Percentiles rank a stretch among this genome's conserved stretches.
Evolutionary conservation across 2,329 filamentous ascomycete species (phyloP).

Genomic region (Davidsoniella eucalypti): DNA sequence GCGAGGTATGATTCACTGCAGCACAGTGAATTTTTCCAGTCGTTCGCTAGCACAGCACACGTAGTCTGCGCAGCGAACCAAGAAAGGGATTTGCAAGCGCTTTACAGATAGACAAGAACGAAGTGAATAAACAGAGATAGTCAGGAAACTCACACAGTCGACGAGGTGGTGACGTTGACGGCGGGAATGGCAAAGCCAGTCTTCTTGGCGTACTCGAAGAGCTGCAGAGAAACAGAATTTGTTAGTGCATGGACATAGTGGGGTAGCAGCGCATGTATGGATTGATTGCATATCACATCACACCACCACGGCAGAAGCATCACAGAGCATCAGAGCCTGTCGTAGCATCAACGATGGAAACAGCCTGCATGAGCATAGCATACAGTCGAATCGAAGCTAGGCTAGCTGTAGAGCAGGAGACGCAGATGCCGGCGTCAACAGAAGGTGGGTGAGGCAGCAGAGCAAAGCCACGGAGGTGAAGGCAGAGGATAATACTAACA

Average conservation of each 20-base stretch:
- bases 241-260: too few species aligned
- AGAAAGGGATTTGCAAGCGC: too few species aligned
- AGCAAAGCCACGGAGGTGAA: not conserved
- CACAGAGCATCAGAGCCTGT: not conserved
- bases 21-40: too few species aligned
- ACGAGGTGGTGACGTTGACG: slow-evolving; percentile 88
- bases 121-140: not conserved
- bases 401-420: too few species aligned
- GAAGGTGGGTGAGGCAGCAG: not conserved
- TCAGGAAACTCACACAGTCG: slow-evolving; percentile 25
- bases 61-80: too few species aligned
- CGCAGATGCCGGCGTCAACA: not conserved
- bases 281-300: not conserved
- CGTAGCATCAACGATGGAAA: not conserved
- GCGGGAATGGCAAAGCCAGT: slow-evolving; percentile 79
- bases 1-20: too few species aligned
- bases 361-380: not conserved
- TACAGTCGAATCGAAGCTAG: not conserved
- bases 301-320: not conserved
- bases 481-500: slow-evolving; percentile 11
- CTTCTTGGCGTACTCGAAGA: slow-evolving; percentile 83
- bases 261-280: too few species aligned
- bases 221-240: slow-evolving; percentile 19
- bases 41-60: too few species aligned
- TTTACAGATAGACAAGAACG: not conserved